A percentile compares a stretch with the other conserved stretches of the same genome.
Conservation (phyloP, 1,284 basidiomycete species). For the Cutaneotrichosporon sp. region DNA sequence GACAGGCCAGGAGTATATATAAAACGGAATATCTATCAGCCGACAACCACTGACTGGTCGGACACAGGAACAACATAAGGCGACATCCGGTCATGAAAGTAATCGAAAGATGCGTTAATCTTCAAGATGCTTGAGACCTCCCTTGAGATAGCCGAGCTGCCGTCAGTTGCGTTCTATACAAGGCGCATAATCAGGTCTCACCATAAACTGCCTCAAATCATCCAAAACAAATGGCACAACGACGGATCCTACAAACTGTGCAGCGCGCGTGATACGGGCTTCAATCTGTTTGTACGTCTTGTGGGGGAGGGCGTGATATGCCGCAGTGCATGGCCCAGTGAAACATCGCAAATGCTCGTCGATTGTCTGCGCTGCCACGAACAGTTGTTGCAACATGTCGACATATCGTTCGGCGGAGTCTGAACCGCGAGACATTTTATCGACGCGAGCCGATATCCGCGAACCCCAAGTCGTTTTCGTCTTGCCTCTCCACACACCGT, state of each 20-base stretch:
- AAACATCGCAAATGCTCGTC: conserved; percentile 81
- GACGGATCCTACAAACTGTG: conserved; percentile 86
- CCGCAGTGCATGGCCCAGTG: conserved; percentile 54
- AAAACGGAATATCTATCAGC: no score
- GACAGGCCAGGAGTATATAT: no score
- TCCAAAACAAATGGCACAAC: conserved; percentile 87
- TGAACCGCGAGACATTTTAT: conserved; percentile 82
- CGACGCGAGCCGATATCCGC: conserved; percentile 73
- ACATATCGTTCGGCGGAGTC: conserved; percentile 85
- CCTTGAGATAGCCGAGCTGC: conserved; percentile 39
- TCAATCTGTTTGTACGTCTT: conserved; percentile 65
- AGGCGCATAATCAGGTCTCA: conserved; percentile 51
- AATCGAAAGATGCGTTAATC: conserved; percentile 17
- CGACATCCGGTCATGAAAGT: no score
- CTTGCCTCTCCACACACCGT: conserved; percentile 63
- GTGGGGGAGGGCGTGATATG: conserved; percentile 63
- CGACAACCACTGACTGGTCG: no score
- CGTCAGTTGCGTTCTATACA: background rate
- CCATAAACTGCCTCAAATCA: conserved; percentile 60
- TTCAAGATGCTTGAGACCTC: conserved; percentile 35
- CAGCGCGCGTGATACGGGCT: conserved; percentile 66
- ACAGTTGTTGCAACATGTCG: conserved; percentile 68
- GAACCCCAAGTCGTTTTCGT: conserved; percentile 62
- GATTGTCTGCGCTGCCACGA: conserved; percentile 68
- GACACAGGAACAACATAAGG: background rate